These are phyloP conservation scores for Bauhinia variegata DNA, from an alignment of 306 rosid genomes.

Conservation along the genomic window DNA sequence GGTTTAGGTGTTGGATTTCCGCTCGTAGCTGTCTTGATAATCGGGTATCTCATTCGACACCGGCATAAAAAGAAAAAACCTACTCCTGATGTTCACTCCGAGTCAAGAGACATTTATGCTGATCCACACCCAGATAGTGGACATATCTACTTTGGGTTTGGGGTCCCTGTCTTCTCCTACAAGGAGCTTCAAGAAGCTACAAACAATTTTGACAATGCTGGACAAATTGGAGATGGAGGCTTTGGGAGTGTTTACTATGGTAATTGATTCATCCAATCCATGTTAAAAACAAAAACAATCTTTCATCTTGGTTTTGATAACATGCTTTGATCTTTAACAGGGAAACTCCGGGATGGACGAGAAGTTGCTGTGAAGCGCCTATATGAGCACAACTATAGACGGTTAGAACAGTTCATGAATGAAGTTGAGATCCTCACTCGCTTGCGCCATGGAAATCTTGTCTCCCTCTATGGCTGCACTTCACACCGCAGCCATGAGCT, in stretches of 20 bases:
- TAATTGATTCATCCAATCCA: constrained; percentile 1
- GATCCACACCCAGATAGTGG: constrained; percentile 16
- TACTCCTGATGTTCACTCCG: constrained; percentile 5
- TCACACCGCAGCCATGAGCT: constrained; percentile 61
- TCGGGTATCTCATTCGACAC: not conserved
- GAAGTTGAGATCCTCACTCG: constrained; percentile 67
- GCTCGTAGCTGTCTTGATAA: not conserved
- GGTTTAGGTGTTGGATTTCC: constrained; percentile 25
- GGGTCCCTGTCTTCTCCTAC: constrained; percentile 42
- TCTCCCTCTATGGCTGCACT: constrained; percentile 74
- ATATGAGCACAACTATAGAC: constrained; percentile 55
- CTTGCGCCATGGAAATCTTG: constrained; percentile 62
- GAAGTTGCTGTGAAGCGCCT: constrained; percentile 78
- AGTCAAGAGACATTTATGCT: constrained; percentile 15
- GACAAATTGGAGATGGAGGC: constrained; percentile 60
- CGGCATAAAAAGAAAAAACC: constrained; percentile 9
- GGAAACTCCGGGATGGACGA: constrained; percentile 68
- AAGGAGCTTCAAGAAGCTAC: constrained; percentile 58
- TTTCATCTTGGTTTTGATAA: constrained; percentile 9
- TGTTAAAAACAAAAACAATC: not conserved
- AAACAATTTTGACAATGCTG: constrained; percentile 46
- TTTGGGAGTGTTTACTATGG: constrained; percentile 44
- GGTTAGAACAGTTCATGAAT: constrained; percentile 64
- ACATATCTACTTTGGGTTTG: constrained; percentile 34
- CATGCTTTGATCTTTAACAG: constrained; percentile 40